Base-by-base conservation (phyloP, 495 filamentous ascomycete species). In the Penicillium tannophilum region DNA sequence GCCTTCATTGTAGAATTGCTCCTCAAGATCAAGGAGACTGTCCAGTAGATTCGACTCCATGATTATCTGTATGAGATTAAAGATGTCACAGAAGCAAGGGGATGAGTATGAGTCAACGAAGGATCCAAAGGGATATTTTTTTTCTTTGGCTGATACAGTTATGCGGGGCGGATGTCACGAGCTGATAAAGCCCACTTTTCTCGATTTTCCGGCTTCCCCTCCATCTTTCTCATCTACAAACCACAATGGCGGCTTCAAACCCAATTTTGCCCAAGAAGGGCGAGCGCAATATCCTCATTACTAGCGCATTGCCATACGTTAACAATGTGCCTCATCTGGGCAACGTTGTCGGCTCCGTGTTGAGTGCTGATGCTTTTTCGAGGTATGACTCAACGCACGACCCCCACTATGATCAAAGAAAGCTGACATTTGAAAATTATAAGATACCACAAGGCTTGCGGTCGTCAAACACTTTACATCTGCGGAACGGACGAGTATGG, bases 271-370 rank as follows among this genome's bases (percentile, higher is more conserved):
- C 78, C 55, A 66, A 75, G 60, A 59, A 72, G 58, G 78, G 76
- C 55, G 61, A 79, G 67, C 72, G 72, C 43, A 79, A 79, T 65
- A 70, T 79, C 28, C 62, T 89, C 26, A 79, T 88, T 39, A 88
- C 71, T 52, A 69, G 56, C 46, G 65, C 89, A 43, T 66, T 92
- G 35, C 90, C 91, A 43, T 98, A 97, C 69, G 92, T 96, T 52
- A 98, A 98, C 78, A 97, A 97, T 74, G 90, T 95, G 10, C 94
- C 93, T 52, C 93, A 97, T 75, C 80, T 97, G 66, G 93, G 94
- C 54, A 98, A 98, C 73, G 88, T 97, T 55, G 84, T 97, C 54
- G 94, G 94, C 55, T 91, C 87, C 62, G 92, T 96, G 39, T 83
- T 98, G 66, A 87, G 85, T 63, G 89, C 90, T 39, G 90, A 93